Base-by-base conservation (phyloP, 306 rosid genomes). In the Lablab purpureus region DNA sequence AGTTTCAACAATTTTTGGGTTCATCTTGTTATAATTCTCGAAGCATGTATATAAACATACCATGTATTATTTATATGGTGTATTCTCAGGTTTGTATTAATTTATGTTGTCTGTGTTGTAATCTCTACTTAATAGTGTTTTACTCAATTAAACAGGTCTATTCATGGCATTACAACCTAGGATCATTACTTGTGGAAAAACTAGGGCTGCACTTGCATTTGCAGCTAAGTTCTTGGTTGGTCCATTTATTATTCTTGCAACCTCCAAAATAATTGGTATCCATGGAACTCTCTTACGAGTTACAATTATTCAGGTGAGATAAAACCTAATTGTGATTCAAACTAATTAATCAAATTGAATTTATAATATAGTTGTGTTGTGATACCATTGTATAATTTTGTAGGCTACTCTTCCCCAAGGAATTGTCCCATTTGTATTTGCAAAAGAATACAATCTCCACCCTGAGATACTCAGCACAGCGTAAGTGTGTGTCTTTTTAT, bases 121-220 rank as follows among this genome's bases (percentile, higher is more conserved):
- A 1, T 7, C 2, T 45, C 7, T 47, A 45, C 5, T 19, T 22
- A 63, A 51, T 22, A 18, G 45, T 22, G 9, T 2, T 36, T 49
- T 28, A 10, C n/a, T 21, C 30, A 40, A 34, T 72, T 75, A 22
- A 60, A 68, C 64, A 85, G 88, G 88, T 28, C 8, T 77, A 17
- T 85, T 85, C 84, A 82, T 62, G 79, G 88, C 79, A 52, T 82
- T 78, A 52, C 84, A 85, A 78, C 81, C 86, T 14, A 82, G 68
- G 67, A 13, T 82, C 79, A 78, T 85, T 59, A 77, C 84, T 23
- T 78, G 86, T 68, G 84, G 86, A 28, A 85, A 78, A 45, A 22
- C 75, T 3, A 2, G 4, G 25, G 81, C 84, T 21, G 10, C 81
- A 52, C 62, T 78, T 36, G 43, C 88, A 51, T 41, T 82, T 76